Percentiles rank a stretch among this genome's conserved stretches.
Evolutionary conservation across 1,284 basidiomycete species (phyloP).

Genomic region (Sporisorium iseilematis-ciliati): DNA sequence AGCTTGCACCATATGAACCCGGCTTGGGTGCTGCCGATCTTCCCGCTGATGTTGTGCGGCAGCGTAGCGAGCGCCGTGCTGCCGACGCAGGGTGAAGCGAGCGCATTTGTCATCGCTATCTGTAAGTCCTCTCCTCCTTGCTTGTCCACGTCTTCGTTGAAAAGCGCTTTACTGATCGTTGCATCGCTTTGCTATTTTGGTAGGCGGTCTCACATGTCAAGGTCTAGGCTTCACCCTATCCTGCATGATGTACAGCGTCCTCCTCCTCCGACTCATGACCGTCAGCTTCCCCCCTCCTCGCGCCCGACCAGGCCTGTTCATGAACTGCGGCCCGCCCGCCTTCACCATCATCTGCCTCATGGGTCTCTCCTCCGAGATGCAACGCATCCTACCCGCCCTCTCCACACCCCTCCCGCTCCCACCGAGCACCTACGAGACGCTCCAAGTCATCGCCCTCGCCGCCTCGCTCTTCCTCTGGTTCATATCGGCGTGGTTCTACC

Average conservation of each 20-base stretch:
- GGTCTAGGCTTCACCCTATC: conserved; percentile 36
- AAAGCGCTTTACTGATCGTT: no score
- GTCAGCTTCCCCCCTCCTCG: conserved; percentile 23
- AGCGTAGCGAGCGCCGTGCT: conserved; percentile 18
- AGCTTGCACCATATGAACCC: conserved; percentile 42
- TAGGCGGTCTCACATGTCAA: conserved; percentile 33
- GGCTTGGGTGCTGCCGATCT: conserved; percentile 47
- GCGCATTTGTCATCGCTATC: conserved; percentile 25
- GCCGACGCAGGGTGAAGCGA: conserved; percentile 9
- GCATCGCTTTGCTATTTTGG: no score
- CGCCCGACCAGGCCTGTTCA: conserved; percentile 37
- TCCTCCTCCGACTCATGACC: conserved; percentile 41
- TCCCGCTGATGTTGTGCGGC: conserved; percentile 54
- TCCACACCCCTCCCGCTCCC: background rate
- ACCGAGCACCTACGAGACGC: conserved; percentile 2
- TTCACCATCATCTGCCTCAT: conserved; percentile 48
- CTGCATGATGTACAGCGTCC: conserved; percentile 43
- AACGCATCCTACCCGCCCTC: conserved; percentile 15
- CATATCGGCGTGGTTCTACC: conserved; percentile 37
- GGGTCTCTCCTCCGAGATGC: conserved; percentile 13
- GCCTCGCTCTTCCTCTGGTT: conserved; percentile 33
- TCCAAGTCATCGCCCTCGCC: conserved; percentile 12
- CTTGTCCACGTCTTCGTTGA: no score
- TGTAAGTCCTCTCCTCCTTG: background rate
- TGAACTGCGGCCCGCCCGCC: conserved; percentile 44